Base-by-base conservation (phyloP, 495 filamentous ascomycete genomes). In the Pseudoneurospora amorphoporcata region DNA sequence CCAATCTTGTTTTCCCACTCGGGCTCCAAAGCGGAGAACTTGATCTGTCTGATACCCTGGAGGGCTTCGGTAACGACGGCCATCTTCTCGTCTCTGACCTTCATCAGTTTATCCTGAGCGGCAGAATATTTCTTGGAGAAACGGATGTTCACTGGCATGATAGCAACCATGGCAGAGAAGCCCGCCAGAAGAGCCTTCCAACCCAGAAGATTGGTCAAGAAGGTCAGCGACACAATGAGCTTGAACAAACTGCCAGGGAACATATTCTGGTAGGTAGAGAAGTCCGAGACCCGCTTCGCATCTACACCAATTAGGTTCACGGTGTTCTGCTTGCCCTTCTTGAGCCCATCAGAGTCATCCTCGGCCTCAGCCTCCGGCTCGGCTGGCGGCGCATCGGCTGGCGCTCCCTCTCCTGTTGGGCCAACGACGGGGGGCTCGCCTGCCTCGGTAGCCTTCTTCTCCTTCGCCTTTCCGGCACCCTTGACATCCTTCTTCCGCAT, bases 31-130 rank as follows among this genome's bases (percentile, higher is more conserved):
- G 92, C 93, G 1, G 92, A 92, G 75, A 97, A 94, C 75, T 97
- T 97, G 78, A 97, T 92, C 77, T 96, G 93, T 7, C 93, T 87
- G 71, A 97, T 95, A 42, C 90, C 93, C 74, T 92, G 89, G 0
- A 97, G 81, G 1, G 91, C 92, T 78, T 97, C 93, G 0, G 91
- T 92, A 14, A 97, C 86, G 1, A 94, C 85, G 0, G 86, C 89
- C 85, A 94, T 88, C 77, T 95, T 95, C 61, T 88, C 83, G 79
- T 97, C 93, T 71, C 92, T 85, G 12, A 89, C 82, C 77, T 92
- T 92, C 93, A 96, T 96, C 61, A 96, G 80, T 16, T 84, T 83
- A 71, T 91, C 90, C 75, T 94, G 91, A 12, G 90, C 84, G 8
- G 83, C 82, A 0, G 90, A 81, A 74, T 92, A 95, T 39, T 82